These are phyloP conservation scores for Syncephalis fuscata DNA, from an alignment of 371 early-diverging fungal species.

Conservation along the genomic window DNA sequence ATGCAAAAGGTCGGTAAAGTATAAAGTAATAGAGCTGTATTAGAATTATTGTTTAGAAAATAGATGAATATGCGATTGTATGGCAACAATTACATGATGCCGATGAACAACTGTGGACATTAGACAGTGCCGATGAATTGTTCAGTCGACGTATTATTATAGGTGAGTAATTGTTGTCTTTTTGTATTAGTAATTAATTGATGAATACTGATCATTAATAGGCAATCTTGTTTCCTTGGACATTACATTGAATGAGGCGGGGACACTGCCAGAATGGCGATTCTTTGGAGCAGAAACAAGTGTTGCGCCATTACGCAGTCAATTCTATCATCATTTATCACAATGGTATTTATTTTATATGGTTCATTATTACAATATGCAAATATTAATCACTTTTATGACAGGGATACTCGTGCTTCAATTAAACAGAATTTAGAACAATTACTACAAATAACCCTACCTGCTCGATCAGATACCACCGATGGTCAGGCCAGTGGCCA, in stretches of 20 bases:
- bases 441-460: too few species aligned
- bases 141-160: conserved; percentile 21
- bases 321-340: conserved; percentile 7
- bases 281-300: conserved; percentile 21
- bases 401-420: conserved; percentile 1
- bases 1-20: too few species aligned
- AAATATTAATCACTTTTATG: neutral
- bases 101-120: conserved; percentile 13
- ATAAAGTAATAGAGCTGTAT: too few species aligned
- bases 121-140: conserved; percentile 20
- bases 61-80: too few species aligned
- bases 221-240: conserved; percentile 23
- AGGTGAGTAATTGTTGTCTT: conserved; percentile 13
- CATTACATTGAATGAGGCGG: conserved; percentile 11
- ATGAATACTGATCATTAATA: conserved; percentile 8
- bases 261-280: conserved; percentile 9
- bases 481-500: too few species aligned
- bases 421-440: conserved; percentile 2
- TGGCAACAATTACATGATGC: conserved; percentile 1
- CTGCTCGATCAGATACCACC: too few species aligned
- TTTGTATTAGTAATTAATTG: conserved; percentile 19
- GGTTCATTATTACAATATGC: neutral
- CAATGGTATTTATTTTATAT: conserved; percentile 6
- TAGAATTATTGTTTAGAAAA: too few species aligned
- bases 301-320: conserved; percentile 9